Evolutionary conservation across 2,329 filamentous ascomycete genomes (phyloP).

Genomic region (Diplodia mutila): DNA sequence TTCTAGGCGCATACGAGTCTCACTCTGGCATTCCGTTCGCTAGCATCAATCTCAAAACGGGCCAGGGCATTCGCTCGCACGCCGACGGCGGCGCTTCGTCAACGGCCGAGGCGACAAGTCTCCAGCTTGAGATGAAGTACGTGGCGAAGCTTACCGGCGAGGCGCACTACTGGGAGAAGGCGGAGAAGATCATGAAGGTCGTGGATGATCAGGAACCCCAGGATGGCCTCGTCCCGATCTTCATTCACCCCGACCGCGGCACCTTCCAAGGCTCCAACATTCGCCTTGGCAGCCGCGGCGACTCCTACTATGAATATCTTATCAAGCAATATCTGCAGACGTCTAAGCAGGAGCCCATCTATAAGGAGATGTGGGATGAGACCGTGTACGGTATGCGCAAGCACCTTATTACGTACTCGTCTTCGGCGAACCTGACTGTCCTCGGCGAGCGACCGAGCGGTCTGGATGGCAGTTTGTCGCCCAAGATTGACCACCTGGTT

Average conservation of each 20-base stretch:
- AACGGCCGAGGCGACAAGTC: constrained; percentile 86
- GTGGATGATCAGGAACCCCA: constrained; percentile 79
- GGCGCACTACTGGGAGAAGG: constrained; percentile 86
- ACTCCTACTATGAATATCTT: constrained; percentile 98
- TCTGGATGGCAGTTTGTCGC: constrained; percentile 65
- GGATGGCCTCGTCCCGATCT: constrained; percentile 90
- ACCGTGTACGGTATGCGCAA: constrained; percentile 83
- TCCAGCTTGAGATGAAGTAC: constrained; percentile 98
- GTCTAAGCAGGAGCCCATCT: constrained; percentile 79
- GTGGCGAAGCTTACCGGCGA: constrained; percentile 93
- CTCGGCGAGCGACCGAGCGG: constrained; percentile 84
- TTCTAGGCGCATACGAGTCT: constrained; percentile 87
- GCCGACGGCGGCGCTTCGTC: constrained; percentile 86
- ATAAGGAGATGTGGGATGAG: constrained; percentile 92
- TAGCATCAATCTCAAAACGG: constrained; percentile 83
- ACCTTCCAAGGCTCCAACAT: constrained; percentile 84
- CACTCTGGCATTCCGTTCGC: constrained; percentile 85
- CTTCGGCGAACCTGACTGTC: constrained; percentile 79
- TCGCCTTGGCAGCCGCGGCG: constrained; percentile 87
- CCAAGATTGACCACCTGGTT: constrained; percentile 98
- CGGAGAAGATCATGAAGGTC: constrained; percentile 88
- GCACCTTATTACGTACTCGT: constrained; percentile 87
- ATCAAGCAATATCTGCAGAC: constrained; percentile 99
- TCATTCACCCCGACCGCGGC: constrained; percentile 78
- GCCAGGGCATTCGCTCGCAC: constrained; percentile 77